Percentiles rank a stretch among this genome's conserved stretches.
Conservation (phyloP, 495 filamentous ascomycete species). For the Podospora anserina region DNA sequence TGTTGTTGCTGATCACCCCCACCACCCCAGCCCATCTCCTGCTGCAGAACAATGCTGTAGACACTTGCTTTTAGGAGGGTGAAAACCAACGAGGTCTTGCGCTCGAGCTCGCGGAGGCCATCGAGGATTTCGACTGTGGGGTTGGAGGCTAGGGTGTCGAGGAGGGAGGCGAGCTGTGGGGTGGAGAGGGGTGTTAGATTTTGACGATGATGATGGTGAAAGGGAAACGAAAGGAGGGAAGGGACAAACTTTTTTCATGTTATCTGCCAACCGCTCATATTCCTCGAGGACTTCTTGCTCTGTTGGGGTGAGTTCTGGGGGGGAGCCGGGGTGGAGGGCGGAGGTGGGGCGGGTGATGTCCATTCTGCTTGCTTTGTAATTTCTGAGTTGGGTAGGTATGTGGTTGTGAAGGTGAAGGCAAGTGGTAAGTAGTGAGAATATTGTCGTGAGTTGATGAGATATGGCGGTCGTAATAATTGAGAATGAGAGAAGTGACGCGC, state of each 20-base stretch:
- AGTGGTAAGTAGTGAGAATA: background rate
- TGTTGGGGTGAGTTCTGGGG: constrained; percentile 61
- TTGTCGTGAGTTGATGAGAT: background rate
- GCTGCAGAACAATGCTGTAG: constrained; percentile 95
- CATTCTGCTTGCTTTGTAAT: constrained; percentile 24
- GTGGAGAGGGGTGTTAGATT: no score
- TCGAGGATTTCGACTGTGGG: constrained; percentile 75
- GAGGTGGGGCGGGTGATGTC: constrained; percentile 25
- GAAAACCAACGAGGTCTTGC: constrained; percentile 91
- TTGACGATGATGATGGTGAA: background rate
- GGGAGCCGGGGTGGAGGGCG: constrained; percentile 34
- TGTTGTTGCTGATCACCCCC: constrained; percentile 1
- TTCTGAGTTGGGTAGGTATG: background rate
- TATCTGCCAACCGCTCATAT: constrained; percentile 80
- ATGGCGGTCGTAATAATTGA: background rate
- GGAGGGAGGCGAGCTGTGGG: constrained; percentile 56
- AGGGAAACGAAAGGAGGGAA: constrained; percentile 36
- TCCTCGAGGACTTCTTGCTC: constrained; percentile 95
- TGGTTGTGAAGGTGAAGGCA: background rate
- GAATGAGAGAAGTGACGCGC: constrained; percentile 1
- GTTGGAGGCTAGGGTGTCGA: constrained; percentile 58
- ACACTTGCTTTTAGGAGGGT: constrained; percentile 96
- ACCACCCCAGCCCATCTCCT: constrained; percentile 53
- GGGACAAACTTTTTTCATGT: constrained; percentile 73
- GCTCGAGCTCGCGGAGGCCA: constrained; percentile 79